These are phyloP conservation scores for Boletus edulis DNA, from an alignment of 768 basidiomycete genomes.

Conservation along the genomic window DNA sequence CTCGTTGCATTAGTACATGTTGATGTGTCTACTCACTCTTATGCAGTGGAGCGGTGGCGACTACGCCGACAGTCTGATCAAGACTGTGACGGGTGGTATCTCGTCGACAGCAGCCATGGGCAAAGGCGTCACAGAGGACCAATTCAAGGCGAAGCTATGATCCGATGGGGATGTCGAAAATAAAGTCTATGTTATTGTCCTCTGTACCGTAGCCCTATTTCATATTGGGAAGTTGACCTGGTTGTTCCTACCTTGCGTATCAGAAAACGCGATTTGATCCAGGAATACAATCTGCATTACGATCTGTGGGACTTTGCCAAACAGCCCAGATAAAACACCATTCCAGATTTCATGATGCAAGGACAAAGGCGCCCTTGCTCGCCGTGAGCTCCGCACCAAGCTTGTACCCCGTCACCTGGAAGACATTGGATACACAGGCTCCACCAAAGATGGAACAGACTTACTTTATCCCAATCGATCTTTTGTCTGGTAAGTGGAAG, in stretches of 20 bases:
- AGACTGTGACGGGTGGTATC: conserved; percentile 96
- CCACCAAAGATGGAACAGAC: conserved; percentile 5
- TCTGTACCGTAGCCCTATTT: conserved; percentile 3
- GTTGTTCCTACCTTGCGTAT: neutral
- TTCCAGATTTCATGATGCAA: conserved; percentile 19
- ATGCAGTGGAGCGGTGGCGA: conserved; percentile 91
- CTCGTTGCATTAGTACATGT: neutral
- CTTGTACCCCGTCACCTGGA: conserved; percentile 59
- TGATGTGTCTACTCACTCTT: conserved; percentile 12
- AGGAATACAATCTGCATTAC: neutral
- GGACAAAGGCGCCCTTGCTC: conserved; percentile 53
- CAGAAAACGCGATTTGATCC: neutral
- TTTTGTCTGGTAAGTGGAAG: conserved; percentile 92
- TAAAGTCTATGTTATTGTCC: no score
- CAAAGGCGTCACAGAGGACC: conserved; percentile 88
- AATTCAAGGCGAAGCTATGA: conserved; percentile 61
- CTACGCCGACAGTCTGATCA: conserved; percentile 86
- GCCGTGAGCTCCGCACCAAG: conserved; percentile 74
- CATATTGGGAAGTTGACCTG: neutral
- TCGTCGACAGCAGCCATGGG: conserved; percentile 99
- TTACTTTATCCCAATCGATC: conserved; percentile 92
- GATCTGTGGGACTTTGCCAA: neutral
- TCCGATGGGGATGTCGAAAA: no score
- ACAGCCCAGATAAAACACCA: neutral
- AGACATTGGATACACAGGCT: neutral